A percentile compares a stretch with the other conserved stretches of the same genome.
Conservation (phyloP, 2,329 filamentous ascomycete species). For the Exophiala phaeomuriformis region DNA sequence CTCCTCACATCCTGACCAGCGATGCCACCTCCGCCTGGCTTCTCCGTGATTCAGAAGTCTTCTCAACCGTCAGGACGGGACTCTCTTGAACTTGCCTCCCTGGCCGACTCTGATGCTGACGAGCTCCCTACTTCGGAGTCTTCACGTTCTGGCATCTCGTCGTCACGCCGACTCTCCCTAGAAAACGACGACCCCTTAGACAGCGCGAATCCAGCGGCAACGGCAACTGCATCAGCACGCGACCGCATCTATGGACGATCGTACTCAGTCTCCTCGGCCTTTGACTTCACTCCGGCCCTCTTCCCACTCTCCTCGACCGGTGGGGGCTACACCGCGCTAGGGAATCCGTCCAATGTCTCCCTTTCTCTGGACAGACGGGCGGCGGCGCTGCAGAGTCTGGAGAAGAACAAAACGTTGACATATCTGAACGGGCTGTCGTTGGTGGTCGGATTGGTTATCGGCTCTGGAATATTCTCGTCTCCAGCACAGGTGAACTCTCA, state of each 20-base stretch:
- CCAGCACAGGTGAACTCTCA: constrained; percentile 88
- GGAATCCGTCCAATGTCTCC: constrained; percentile 57
- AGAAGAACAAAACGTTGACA: constrained; percentile 92
- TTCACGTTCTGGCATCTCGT: constrained; percentile 75
- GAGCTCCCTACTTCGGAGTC: constrained; percentile 60
- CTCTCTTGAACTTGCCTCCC: constrained; percentile 90
- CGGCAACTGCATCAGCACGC: constrained; percentile 28
- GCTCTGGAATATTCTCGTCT: constrained; percentile 91
- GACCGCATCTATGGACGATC: constrained; percentile 53
- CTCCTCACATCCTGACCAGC: neutral
- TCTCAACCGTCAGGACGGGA: constrained; percentile 56
- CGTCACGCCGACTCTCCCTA: constrained; percentile 84
- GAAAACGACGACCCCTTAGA: constrained; percentile 75
- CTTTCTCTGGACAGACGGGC: constrained; percentile 43
- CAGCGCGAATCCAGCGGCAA: constrained; percentile 43
- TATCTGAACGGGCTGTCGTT: constrained; percentile 89
- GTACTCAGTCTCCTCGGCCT: constrained; percentile 85
- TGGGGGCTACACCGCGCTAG: constrained; percentile 74
- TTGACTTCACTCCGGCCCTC: constrained; percentile 88
- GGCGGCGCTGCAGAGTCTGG: constrained; percentile 65
- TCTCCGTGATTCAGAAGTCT: constrained; percentile 22
- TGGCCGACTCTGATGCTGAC: constrained; percentile 69
- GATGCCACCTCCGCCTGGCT: constrained; percentile 19
- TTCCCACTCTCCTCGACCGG: constrained; percentile 84
- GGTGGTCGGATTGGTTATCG: constrained; percentile 88